Conservation (phyloP, 345 rosid genomes). For the Citrus inodora region DNA sequence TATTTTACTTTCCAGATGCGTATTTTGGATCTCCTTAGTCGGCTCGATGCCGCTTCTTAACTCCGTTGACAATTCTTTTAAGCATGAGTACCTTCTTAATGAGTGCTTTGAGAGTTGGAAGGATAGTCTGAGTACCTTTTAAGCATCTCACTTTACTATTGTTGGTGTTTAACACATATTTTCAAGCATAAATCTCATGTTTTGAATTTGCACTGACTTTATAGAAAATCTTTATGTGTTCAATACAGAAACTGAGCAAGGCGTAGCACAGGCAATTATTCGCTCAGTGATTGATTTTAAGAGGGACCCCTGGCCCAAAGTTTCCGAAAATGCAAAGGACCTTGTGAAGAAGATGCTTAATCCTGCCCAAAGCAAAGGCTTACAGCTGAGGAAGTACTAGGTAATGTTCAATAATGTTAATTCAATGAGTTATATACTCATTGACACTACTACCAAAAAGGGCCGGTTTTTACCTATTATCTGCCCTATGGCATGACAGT, state of each 20-base stretch:
- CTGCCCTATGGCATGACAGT: too few species aligned
- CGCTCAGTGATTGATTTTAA: constrained; percentile 78
- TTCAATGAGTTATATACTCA: background rate
- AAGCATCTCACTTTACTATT: too few species aligned
- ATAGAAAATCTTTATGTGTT: constrained; percentile 6
- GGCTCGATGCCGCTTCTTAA: too few species aligned
- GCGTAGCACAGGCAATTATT: constrained; percentile 91
- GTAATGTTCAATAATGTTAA: constrained; percentile 33
- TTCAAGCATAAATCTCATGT: background rate
- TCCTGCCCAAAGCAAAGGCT: constrained; percentile 77
- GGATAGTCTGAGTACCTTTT: too few species aligned
- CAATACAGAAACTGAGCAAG: constrained; percentile 83
- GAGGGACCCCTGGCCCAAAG: constrained; percentile 98
- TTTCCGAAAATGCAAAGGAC: constrained; percentile 90
- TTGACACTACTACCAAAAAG: background rate
- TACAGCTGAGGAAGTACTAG: constrained; percentile 86
- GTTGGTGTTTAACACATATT: background rate
- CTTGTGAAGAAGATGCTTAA: constrained; percentile 92
- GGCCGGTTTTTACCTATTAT: accelerated
- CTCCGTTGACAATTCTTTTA: too few species aligned
- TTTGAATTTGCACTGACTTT: background rate
- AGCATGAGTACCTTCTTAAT: too few species aligned
- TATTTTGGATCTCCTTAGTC: too few species aligned
- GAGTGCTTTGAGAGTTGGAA: too few species aligned
- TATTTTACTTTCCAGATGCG: too few species aligned